Percentiles rank a stretch among this genome's conserved stretches.
Evolutionary conservation across 2,329 filamentous ascomycete genomes (phyloP).

Genomic region (Talaromyces sp.): DNA sequence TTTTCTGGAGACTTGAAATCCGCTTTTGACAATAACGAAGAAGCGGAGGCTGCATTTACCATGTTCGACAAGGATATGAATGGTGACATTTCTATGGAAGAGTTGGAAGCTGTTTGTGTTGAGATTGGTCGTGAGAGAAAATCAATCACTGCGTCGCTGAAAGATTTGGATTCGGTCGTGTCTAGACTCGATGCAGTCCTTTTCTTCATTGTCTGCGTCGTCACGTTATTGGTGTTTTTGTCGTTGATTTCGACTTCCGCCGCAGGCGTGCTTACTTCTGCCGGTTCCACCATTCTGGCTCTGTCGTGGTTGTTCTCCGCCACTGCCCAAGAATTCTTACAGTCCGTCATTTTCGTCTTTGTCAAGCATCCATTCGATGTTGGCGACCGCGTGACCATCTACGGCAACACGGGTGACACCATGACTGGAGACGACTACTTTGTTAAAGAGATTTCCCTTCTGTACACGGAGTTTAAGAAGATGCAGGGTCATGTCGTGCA

Average conservation of each 20-base stretch:
- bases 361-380: constrained; percentile 98
- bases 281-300: constrained; percentile 80
- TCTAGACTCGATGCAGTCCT: constrained; percentile 85
- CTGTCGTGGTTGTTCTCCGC: constrained; percentile 89
- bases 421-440: constrained; percentile 89
- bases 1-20: constrained; percentile 70
- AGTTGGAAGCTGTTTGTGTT: constrained; percentile 86
- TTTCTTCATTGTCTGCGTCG: constrained; percentile 76
- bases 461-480: constrained; percentile 98
- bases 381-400: constrained; percentile 85
- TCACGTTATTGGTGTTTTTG: constrained; percentile 80
- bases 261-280: constrained; percentile 84
- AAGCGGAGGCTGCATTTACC: constrained; percentile 80
- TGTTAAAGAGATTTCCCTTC: constrained; percentile 85
- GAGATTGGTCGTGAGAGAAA: constrained; percentile 94
- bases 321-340: constrained; percentile 89
- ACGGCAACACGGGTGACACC: constrained; percentile 78
- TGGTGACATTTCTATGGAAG: constrained; percentile 92
- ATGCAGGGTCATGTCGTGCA: constrained; percentile 96
- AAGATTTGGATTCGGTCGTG: constrained; percentile 91
- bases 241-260: constrained; percentile 86
- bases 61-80: constrained; percentile 98
- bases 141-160: constrained; percentile 88
- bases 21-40: constrained; percentile 77
- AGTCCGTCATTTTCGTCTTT: constrained; percentile 92